Base-by-base conservation (phyloP, 805 yeast species). In the Suhomyces pyralidae region DNA sequence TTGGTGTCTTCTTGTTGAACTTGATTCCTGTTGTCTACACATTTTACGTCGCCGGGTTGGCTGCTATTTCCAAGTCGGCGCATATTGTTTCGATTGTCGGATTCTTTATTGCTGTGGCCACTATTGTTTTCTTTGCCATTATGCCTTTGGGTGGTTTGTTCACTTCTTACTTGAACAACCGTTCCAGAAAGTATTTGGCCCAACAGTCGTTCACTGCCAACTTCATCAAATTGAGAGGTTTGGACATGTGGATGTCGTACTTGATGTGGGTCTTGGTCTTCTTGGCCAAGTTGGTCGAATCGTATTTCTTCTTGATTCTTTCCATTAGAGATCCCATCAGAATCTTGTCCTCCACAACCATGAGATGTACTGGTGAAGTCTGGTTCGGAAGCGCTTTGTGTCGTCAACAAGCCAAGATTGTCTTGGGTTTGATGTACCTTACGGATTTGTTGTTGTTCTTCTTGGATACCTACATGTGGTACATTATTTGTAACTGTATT, bases 401-500 rank as follows among this genome's bases (percentile, higher is more conserved):
- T 80, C 77, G 72, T 58, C 90, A 88, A 54, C 99, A 94, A 76
- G 87, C 96, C 20, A 87, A 83, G 68, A 85, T 96, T 64, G 91
- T 90, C 43, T 79, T 94, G 67, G 97, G 96, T 69, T 78, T 94
- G 77, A 93, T 94, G 97, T 84, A 82, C 61, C 84, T 88, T 55
- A 93, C 96, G 49, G 99, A 94, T 76, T 79, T 96, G 81, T 78
- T 94, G 63, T 81, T 94, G 74, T 94, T 94, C 88, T 94, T 94
- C 85, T 82, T 94, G 81, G 99, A 94, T 88, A 90, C 99, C 56
- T 94, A 90, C 73, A 82, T 94, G 87, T 94, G 99, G 99, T 94
- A 94, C 81, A 92, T 94, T 79, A 79, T 94, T 64, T 86, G 88
- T 71, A 94, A 93, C 83, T 88, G 96, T 74, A 82, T 90, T 61